Percentiles rank a stretch among this genome's conserved stretches.
Evolutionary conservation across 129 eudicot species (phyloP).

Genomic region (Glebionis coronaria): DNA sequence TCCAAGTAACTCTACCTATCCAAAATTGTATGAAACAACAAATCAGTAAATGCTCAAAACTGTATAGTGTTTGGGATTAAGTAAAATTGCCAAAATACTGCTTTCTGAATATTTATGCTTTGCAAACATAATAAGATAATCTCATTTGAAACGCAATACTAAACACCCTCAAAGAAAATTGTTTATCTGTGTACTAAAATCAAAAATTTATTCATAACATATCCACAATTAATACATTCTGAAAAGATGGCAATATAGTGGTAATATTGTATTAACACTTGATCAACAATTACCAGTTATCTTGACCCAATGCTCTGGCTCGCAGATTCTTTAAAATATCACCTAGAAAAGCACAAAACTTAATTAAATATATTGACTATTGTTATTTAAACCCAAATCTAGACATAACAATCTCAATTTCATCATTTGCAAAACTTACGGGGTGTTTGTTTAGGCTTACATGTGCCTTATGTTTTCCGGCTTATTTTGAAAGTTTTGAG

Average conservation of each 20-base stretch:
- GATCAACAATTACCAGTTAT: neutral
- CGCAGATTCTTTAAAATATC: neutral
- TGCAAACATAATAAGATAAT: no score
- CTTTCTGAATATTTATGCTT: neutral
- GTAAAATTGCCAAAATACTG: neutral
- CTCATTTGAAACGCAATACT: no score
- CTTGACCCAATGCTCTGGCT: slow-evolving; percentile 2
- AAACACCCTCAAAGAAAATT: no score
- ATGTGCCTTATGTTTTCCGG: no score
- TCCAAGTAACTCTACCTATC: slow-evolving; percentile 18
- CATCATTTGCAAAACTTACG: no score
- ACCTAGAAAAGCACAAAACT: slow-evolving; percentile 3
- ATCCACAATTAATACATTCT: neutral
- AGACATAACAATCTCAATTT: no score
- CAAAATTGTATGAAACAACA: slow-evolving; percentile 6
- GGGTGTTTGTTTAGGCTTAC: no score
- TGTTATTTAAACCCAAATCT: no score
- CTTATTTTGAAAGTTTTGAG: no score
- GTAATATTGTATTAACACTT: neutral
- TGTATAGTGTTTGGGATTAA: neutral
- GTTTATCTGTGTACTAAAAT: no score
- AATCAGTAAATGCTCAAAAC: neutral
- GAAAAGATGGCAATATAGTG: neutral
- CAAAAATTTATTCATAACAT: neutral
- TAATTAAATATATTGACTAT: neutral